Conservation (phyloP, 176 grass and related monocot species). For the Lolium perenne region DNA sequence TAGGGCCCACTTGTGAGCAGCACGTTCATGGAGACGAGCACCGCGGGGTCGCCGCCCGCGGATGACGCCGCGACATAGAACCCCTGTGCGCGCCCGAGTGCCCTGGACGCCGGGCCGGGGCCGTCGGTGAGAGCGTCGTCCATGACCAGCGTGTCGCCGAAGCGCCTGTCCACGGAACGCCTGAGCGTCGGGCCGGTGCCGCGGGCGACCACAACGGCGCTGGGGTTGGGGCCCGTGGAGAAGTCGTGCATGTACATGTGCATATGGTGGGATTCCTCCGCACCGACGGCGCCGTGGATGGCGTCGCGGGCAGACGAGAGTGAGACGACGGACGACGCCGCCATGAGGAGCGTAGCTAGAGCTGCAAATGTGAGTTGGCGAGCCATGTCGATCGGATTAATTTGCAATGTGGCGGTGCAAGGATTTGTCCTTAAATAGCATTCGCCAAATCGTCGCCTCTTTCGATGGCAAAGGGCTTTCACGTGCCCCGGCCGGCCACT, state of each 20-base stretch:
- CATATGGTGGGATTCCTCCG: not conserved
- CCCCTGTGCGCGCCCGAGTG: not conserved
- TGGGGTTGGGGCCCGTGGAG: not conserved
- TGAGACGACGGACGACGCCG: not conserved
- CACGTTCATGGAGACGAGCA: not conserved
- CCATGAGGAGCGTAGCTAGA: not conserved
- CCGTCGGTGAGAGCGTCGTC: not conserved
- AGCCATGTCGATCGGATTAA: not conserved
- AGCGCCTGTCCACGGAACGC: not conserved
- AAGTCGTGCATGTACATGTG: not conserved
- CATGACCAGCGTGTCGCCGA: not conserved
- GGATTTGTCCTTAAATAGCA: not conserved
- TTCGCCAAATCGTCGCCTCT: not conserved
- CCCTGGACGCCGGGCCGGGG: not conserved
- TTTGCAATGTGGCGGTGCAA: not conserved
- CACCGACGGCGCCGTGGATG: not conserved
- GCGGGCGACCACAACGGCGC: not conserved
- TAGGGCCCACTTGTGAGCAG: not conserved
- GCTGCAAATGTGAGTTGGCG: not conserved
- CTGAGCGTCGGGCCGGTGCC: not conserved
- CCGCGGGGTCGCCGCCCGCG: not conserved
- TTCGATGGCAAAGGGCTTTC: not conserved
- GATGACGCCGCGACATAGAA: not conserved
- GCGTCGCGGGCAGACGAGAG: not conserved
- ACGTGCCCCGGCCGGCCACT: not conserved